Evolutionary conservation across 2,329 filamentous ascomycete species (phyloP), one percentile per base, ranked within the genome.

Genomic region (Microdochium bolleyi): DNA sequence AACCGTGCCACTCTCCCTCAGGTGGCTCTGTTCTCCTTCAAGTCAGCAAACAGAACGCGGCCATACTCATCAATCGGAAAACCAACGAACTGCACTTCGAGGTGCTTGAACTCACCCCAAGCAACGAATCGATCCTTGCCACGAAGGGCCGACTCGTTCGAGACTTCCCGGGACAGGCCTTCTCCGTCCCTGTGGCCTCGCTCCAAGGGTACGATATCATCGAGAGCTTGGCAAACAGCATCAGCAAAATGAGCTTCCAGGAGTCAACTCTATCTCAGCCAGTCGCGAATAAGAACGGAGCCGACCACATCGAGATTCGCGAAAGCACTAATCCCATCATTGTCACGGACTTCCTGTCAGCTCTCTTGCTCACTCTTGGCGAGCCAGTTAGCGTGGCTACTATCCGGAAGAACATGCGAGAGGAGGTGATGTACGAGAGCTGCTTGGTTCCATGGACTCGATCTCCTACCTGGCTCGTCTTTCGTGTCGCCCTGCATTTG

Each of bases 401-500:
- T 0, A 68, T 83, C 16, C 64, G 56, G 48, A 84, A 84, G 54
- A 67, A 75, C 27, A 78, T 75, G 1, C 73, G 78, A 2, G 79
- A 84, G 38, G 79, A 84, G 14, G 71, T 82, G 1, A 53, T 30
- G 27, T 30, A 11, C 5, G 27, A 30, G 5, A 30, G 27, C 5
- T 30, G 27, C 27, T 11, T 30, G 27, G 11, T 30, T 5, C 27
- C 27, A 5, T 30, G 27, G 27, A 30, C 27, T 11, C 27, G 27
- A 30, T 30, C 27, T 5, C 27, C 27, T 5, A 30, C 27, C 27
- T 30, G 27, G 27, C 27, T 30, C 5, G 27, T 30, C 11, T 30
- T 30, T 30, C 27, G 27, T 30, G 27, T 30, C 27, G 27, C 27
- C 11, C 27, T 30, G 27, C 27, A 30, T 30, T 5, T 30, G 27